These are phyloP conservation scores for Radiomyces spectabilis DNA, from an alignment of 192 early-diverging fungal species.

Conservation along the genomic window DNA sequence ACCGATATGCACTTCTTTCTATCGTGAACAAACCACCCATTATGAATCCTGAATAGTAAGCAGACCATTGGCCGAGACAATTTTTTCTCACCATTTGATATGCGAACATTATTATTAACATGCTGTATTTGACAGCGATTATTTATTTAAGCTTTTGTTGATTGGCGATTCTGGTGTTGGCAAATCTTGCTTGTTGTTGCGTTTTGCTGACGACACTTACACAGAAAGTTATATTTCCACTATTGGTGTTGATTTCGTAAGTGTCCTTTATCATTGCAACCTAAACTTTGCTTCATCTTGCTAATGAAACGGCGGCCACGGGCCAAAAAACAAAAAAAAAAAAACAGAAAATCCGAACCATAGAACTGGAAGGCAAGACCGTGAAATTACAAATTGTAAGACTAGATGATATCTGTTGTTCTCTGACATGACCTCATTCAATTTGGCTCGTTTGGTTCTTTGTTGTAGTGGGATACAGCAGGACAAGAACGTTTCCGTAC, in stretches of 20 bases:
- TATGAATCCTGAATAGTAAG: conserved; percentile 29
- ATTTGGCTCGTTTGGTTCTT: neutral
- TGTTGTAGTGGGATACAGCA: conserved; percentile 87
- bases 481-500: conserved; percentile 99
- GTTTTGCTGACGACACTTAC: conserved; percentile 98
- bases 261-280: too few relatives aligned
- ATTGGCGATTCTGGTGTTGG: conserved; percentile 99
- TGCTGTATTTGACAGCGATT: conserved; percentile 62
- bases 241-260: conserved; percentile 98
- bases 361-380: conserved; percentile 97
- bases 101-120: neutral
- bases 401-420: too few relatives aligned
- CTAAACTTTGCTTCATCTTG: too few relatives aligned
- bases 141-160: conserved; percentile 97
- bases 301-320: too few relatives aligned
- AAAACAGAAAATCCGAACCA: conserved; percentile 92
- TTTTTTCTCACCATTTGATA: neutral
- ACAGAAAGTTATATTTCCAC: conserved; percentile 98
- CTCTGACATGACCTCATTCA: neutral
- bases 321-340: too few relatives aligned
- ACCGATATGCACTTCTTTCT: neutral
- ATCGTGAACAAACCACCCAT: neutral
- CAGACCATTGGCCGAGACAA: neutral
- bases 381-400: conserved; percentile 95
- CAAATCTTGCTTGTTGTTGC: conserved; percentile 93